Conservation (phyloP, 768 basidiomycete genomes). For the Hirschioporus abietinus region DNA sequence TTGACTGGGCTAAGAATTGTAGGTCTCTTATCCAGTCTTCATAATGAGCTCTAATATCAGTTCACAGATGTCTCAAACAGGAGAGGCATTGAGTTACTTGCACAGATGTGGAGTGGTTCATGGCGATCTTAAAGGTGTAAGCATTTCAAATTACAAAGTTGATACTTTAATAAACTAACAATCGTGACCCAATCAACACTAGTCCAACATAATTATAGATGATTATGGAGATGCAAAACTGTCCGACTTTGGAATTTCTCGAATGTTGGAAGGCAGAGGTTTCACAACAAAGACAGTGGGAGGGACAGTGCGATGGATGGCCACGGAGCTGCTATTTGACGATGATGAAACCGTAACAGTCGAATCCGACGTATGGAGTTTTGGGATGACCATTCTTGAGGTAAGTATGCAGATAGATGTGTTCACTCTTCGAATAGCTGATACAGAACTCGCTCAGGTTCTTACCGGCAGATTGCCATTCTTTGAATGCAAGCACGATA, state of each 20-base stretch:
- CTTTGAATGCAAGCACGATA: background rate
- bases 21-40: background rate
- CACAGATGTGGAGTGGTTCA: conserved; percentile 24
- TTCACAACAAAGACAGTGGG: conserved; percentile 29
- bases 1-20: background rate
- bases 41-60: background rate
- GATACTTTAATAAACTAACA: background rate
- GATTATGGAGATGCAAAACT: conserved; percentile 27
- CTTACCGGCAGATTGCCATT: background rate
- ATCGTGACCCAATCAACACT: background rate
- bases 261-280: conserved; percentile 28
- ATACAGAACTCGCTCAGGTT: background rate
- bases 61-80: background rate
- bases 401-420: conserved; percentile 23
- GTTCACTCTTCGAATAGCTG: background rate
- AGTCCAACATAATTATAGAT: conserved; percentile 34
- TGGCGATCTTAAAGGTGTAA: conserved; percentile 34
- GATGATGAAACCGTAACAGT: conserved; percentile 20
- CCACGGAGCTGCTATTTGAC: conserved; percentile 14
- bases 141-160: conserved; percentile 3
- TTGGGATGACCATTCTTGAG: conserved; percentile 32
- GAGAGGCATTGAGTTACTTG: background rate
- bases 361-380: conserved; percentile 32
- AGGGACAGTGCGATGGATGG: conserved; percentile 34
- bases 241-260: conserved; percentile 36